Conservation (phyloP, 148 eudicot species). For the Chenopodium formosanum region DNA sequence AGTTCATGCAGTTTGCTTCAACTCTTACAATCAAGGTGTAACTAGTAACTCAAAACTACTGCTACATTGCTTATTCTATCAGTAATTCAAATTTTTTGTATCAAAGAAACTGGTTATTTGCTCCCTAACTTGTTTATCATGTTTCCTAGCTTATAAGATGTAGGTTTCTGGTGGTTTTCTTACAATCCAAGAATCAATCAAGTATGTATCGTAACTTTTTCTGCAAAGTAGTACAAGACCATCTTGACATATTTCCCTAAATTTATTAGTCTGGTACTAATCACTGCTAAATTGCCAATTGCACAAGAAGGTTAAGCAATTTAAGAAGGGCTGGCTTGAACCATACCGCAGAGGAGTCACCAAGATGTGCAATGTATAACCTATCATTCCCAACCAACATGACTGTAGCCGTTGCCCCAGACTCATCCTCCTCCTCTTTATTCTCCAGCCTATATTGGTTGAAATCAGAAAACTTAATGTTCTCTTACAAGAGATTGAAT, state of each 20-base stretch:
- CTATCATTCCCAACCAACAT: slow-evolving; percentile 56
- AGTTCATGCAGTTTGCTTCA: too few species aligned
- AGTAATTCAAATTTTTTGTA: neutral
- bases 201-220: too few species aligned
- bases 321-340: neutral
- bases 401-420: slow-evolving; percentile 92
- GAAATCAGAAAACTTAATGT: neutral
- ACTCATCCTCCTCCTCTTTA: slow-evolving; percentile 58
- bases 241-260: too few species aligned
- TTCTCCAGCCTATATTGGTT: slow-evolving; percentile 70
- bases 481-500: neutral
- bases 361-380: slow-evolving; percentile 79
- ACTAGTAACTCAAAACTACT: neutral
- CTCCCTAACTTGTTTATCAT: too few species aligned
- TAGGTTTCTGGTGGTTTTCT: too few species aligned
- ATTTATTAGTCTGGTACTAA: neutral
- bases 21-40: too few species aligned
- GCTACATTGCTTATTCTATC: neutral
- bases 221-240: too few species aligned
- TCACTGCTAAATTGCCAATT: neutral
- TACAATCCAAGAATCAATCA: too few species aligned
- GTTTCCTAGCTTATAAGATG: too few species aligned
- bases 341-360: slow-evolving; percentile 86
- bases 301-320: neutral
- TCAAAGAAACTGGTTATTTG: too few species aligned